Base-by-base conservation (phyloP, 768 basidiomycete genomes). In the Galerina marginata region DNA sequence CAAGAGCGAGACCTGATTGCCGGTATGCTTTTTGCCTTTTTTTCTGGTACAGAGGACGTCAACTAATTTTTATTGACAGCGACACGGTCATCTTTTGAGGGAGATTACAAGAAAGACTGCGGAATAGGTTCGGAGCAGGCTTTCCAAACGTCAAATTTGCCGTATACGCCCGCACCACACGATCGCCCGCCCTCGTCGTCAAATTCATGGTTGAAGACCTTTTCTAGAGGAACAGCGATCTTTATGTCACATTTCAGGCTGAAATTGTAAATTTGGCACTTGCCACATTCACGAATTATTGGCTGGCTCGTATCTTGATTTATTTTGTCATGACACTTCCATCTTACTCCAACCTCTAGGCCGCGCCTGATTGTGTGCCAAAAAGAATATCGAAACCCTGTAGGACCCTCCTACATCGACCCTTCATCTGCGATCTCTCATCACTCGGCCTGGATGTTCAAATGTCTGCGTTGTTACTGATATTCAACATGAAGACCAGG, bases 1-100 rank as follows among this genome's bases (percentile, higher is more conserved):
- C 67, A 72, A 45, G 67, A 72, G 52, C 77, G 74, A 16, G 86
- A 87, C 20, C 68, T 87, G 36, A 80, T 88, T 50, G 67, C 75
- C 61, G 85, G 87, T 84, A 61, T 37, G 39, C 7, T n/a, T n/a
- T n/a, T n/a, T n/a, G n/a, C n/a, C n/a, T n/a, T n/a, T n/a, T n/a
- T n/a, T n/a, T n/a, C n/a, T n/a, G n/a, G n/a, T n/a, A n/a, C n/a
- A n/a, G n/a, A n/a, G n/a, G n/a, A n/a, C n/a, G n/a, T n/a, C n/a
- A n/a, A n/a, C n/a, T n/a, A n/a, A n/a, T n/a, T n/a, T n/a, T n/a
- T n/a, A n/a, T n/a, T n/a, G n/a, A n/a, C n/a, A n/a, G n/a, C n/a
- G n/a, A n/a, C n/a, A n/a, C n/a, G n/a, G n/a, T n/a, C n/a, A n/a
- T n/a, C n/a, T n/a, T n/a, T n/a, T n/a, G n/a, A n/a, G n/a, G n/a